A percentile compares a stretch with the other conserved stretches of the same genome.
Evolutionary conservation across 2,329 filamentous ascomycete genomes (phyloP).

Genomic region (Aureobasidium sp.): DNA sequence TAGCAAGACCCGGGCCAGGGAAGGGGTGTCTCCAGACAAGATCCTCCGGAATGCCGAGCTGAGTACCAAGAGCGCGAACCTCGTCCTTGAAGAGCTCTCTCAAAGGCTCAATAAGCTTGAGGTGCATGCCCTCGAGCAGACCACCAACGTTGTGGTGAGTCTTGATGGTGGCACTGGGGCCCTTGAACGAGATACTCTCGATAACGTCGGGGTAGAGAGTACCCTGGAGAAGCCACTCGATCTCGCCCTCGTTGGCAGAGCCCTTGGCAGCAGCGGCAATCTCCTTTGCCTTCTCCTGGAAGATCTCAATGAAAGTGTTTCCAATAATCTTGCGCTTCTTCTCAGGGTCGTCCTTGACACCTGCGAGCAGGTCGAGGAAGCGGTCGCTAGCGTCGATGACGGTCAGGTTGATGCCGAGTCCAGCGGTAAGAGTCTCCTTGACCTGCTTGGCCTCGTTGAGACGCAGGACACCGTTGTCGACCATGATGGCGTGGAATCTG

Average conservation of each 20-base stretch:
- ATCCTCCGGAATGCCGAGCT: conserved; percentile 63
- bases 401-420: conserved; percentile 83
- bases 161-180: conserved; percentile 63
- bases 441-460: conserved; percentile 77
- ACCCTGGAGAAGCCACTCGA: conserved; percentile 82
- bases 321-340: conserved; percentile 89
- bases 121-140: conserved; percentile 51
- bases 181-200: conserved; percentile 64
- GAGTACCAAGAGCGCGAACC: conserved; percentile 59
- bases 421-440: conserved; percentile 65
- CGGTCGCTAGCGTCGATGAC: conserved; percentile 70
- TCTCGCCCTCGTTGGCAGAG: conserved; percentile 59
- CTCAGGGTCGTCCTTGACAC: conserved; percentile 67
- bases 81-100: conserved; percentile 79
- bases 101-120: conserved; percentile 71
- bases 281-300: conserved; percentile 66
- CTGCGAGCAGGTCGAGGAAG: conserved; percentile 69
- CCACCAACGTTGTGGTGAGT: conserved; percentile 68
- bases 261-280: conserved; percentile 65
- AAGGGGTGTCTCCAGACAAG: conserved; percentile 73
- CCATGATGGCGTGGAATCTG: conserved; percentile 74
- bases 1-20: conserved; percentile 66
- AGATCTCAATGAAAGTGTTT: conserved; percentile 70
- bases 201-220: conserved; percentile 72
- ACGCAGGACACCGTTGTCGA: conserved; percentile 81